phyloP scores from a whole-genome alignment of 108 stramenopile species.

The Skeletonema potamos region DNA sequence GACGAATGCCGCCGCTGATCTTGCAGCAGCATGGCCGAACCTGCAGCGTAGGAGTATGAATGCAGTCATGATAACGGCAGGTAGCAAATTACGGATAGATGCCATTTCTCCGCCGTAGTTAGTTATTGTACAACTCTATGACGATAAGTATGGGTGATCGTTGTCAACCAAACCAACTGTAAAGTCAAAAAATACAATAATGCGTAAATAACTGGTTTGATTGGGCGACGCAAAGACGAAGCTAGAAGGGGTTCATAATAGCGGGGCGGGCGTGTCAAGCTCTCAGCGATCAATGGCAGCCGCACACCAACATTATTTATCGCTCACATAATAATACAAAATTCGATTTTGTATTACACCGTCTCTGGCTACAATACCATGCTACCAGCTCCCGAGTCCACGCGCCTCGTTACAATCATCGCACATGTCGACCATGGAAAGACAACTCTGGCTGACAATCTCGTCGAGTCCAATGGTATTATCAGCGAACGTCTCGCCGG shows the following conservation, averaged over 20 bases:
- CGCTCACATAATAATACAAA: too few relatives aligned
- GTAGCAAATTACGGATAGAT: neutral
- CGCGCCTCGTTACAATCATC: constrained; percentile 95
- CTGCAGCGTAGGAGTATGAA: neutral
- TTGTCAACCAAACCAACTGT: too few relatives aligned
- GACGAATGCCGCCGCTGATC: neutral
- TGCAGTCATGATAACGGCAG: neutral
- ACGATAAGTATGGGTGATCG: too few relatives aligned
- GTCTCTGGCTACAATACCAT: too few relatives aligned
- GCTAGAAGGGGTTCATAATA: too few relatives aligned
- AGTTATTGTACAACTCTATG: neutral
- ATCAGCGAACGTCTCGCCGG: constrained; percentile 86
- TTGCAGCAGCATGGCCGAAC: neutral
- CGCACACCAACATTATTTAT: too few relatives aligned
- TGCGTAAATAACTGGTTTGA: too few relatives aligned
- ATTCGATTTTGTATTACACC: too few relatives aligned
- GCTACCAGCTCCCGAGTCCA: constrained; percentile 69
- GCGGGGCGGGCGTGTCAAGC: too few relatives aligned
- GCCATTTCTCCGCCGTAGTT: neutral
- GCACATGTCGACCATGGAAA: constrained; percentile 99
- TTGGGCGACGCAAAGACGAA: too few relatives aligned
- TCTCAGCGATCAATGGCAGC: too few relatives aligned
- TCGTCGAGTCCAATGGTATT: constrained; percentile 89
- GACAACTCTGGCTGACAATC: constrained; percentile 95
- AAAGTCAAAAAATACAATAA: too few relatives aligned